phyloP scores from a whole-genome alignment of 2,329 filamentous ascomycete genomes.

The Pseudogymnoascus verrucosus region DNA sequence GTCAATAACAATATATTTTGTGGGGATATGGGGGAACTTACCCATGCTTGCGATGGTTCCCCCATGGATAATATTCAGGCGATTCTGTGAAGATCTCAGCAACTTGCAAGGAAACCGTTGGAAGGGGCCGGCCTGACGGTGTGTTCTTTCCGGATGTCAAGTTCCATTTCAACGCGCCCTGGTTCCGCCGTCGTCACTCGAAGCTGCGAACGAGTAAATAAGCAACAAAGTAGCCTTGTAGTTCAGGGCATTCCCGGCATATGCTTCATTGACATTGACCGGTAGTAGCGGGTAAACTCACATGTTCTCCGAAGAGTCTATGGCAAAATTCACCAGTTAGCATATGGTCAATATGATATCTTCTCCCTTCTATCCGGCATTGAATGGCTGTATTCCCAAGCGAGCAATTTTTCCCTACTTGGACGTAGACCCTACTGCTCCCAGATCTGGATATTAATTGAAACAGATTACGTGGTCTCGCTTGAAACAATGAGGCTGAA shows the following conservation, averaged over 20 bases:
- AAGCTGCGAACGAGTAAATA: constrained; percentile 40
- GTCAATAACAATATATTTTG: constrained; percentile 2
- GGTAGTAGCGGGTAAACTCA: constrained; percentile 14
- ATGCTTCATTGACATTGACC: neutral
- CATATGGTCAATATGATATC: neutral
- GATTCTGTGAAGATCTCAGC: constrained; percentile 46
- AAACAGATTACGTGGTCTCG: neutral
- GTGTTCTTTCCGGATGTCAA: constrained; percentile 66
- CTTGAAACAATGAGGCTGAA: constrained; percentile 8
- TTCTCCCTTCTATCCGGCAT: neutral
- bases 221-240: neutral
- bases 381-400: neutral
- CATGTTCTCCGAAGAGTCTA: constrained; percentile 29
- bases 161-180: constrained; percentile 66
- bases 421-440: neutral
- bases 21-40: constrained; percentile 11
- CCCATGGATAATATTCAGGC: constrained; percentile 67
- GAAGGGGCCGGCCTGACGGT: constrained; percentile 46
- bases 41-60: constrained; percentile 68
- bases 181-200: constrained; percentile 55
- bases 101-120: neutral
- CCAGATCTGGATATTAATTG: neutral
- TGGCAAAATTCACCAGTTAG: constrained; percentile 4
- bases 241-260: neutral
- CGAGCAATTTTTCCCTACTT: neutral